Base-by-base conservation (phyloP, 1,284 basidiomycete genomes). In the Pascua guehoae region DNA sequence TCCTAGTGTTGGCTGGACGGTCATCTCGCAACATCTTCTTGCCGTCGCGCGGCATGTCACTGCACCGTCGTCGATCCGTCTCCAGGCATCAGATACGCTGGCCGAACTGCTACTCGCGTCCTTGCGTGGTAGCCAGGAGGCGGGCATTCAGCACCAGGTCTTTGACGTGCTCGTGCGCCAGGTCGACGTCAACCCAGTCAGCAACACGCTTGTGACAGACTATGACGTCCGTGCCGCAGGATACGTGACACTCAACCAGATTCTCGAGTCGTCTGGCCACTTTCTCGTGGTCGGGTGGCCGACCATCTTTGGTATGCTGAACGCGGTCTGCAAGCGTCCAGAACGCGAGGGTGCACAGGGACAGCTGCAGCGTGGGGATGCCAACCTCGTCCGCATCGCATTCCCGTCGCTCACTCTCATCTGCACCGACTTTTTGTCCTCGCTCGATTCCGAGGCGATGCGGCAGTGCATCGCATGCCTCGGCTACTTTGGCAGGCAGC, bases 381-480 rank as follows among this genome's bases (percentile, higher is more conserved):
- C 70, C 45, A 73, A 74, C 50, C 74, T 79, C 38, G 71, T 76
- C 2, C 74, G 76, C 76, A 89, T 93, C 47, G 92, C 91, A 0
- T 98, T 97, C 76, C 89, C 94, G 56, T 94, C 91, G 0, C 78
- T 98, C 61, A 97, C 91, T 12, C 80, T 98, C 5, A 91, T 98
- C 41, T 98, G 92, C 67, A 80, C 80, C 71, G 93, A 98, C 72
- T 89, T 91, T 8, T 83, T 98, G 7, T 86, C 90, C 0, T 84
- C 84, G 0, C 83, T 98, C 15, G 87, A 88, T 2, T 83, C 86
- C 0, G 83, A 86, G 37, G 87, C 95, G 65, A 84, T 98, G 40
- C 85, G 86, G 8, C 81, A 88, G 11, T 97, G 94, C 68, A 95
- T 98, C 75, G 84, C 82, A 55, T 93, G 91, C 12, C 81, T 98